These are phyloP conservation scores for Solanum megistacrolobum DNA, from an alignment of 257 asterid species.

Conservation along the genomic window DNA sequence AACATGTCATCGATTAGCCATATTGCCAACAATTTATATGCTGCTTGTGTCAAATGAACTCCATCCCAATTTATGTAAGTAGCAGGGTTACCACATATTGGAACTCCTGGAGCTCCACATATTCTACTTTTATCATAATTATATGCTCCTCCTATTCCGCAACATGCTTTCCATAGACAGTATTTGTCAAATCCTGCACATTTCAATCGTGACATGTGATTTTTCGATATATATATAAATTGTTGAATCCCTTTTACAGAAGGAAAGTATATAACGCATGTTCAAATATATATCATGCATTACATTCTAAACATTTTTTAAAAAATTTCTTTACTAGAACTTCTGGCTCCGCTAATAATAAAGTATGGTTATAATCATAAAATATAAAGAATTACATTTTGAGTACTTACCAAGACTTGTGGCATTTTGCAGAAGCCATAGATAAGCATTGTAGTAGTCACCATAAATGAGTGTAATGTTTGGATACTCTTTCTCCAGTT, in stretches of 20 bases:
- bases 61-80: slow-evolving; percentile 18
- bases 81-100: slow-evolving; percentile 2
- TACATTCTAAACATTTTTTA: too few relatives aligned
- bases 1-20: background rate
- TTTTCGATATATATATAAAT: too few relatives aligned
- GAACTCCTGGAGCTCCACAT: slow-evolving; percentile 14
- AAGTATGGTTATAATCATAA: background rate
- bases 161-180: slow-evolving; percentile 6
- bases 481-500: slow-evolving; percentile 1
- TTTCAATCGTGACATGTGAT: background rate
- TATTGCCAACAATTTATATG: slow-evolving; percentile 1
- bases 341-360: background rate
- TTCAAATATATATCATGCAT: background rate
- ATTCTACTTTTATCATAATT: slow-evolving; percentile 2
- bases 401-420: background rate
- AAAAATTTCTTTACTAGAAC: too few relatives aligned
- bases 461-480: slow-evolving; percentile 7
- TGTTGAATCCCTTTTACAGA: too few relatives aligned
- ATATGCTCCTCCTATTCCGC: slow-evolving; percentile 19
- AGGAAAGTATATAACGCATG: background rate
- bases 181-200: slow-evolving; percentile 9
- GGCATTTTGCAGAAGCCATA: background rate
- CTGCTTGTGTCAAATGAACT: slow-evolving; percentile 16
- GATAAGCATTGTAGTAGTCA: slow-evolving; percentile 7
- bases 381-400: background rate